phyloP scores from a whole-genome alignment of 1,284 basidiomycete species.

The Schizopora paradoxa region DNA sequence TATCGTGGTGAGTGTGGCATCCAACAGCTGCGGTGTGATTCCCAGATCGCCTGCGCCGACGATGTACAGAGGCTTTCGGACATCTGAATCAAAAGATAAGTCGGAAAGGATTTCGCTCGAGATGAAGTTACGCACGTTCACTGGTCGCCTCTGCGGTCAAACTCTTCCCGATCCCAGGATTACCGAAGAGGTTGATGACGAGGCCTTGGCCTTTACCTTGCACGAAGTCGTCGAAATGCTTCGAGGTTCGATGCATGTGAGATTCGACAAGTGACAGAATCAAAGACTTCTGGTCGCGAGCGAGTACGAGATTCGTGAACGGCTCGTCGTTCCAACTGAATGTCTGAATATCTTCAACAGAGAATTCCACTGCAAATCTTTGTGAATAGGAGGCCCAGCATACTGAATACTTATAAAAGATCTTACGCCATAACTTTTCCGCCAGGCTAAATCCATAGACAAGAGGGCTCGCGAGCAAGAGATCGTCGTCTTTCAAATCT shows the following conservation, averaged over 20 bases:
- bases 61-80: conserved; percentile 51
- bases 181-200: conserved; percentile 55
- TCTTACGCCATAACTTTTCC: conserved; percentile 55
- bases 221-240: conserved; percentile 55
- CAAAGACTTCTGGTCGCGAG: conserved; percentile 44
- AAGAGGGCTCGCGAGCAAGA: conserved; percentile 50
- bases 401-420: background rate
- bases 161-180: conserved; percentile 52
- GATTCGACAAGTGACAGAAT: conserved; percentile 54
- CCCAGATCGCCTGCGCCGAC: conserved; percentile 56
- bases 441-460: conserved; percentile 54
- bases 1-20: conserved; percentile 38
- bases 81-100: conserved; percentile 26
- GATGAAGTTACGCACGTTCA: conserved; percentile 32
- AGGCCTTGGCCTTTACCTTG: conserved; percentile 58
- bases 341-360: conserved; percentile 42
- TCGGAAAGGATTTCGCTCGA: background rate
- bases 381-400: conserved; percentile 1
- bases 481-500: conserved; percentile 44
- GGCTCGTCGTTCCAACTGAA: conserved; percentile 55
- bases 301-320: conserved; percentile 52
- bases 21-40: conserved; percentile 40
- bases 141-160: conserved; percentile 54
- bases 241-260: conserved; percentile 39
- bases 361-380: conserved; percentile 43